Evolutionary conservation across 2,329 filamentous ascomycete genomes (phyloP), one percentile per base, ranked within the genome.

Genomic region (Exutisphaerella laricina): DNA sequence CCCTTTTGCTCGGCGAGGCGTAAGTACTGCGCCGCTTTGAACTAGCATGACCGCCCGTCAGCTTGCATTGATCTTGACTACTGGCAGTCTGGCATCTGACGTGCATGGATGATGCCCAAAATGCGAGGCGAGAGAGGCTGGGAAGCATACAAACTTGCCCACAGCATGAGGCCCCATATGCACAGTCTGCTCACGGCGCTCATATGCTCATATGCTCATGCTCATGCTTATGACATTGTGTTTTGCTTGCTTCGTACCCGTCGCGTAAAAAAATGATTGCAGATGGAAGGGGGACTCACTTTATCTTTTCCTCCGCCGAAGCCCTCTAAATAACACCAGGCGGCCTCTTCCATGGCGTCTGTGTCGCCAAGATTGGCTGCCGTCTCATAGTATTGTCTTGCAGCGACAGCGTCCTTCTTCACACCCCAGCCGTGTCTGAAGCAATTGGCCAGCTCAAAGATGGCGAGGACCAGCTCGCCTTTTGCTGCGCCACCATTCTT

Each of bases 291-390:
- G 32, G 38, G 44, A 78, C 86, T 68, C 75, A 96, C 90, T 85
- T 95, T 97, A 72, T 98, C 89, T 67, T 97, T 98, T 66, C 88
- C 92, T 61, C 88, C 90, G 23, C 92, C 92, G 67, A 94, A 95
- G n/a, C 92, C 92, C 63, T 96, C 85, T 20, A 94, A 67, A 73
- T 92, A 97, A 71, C 92, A 98, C 88, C 88, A 94, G 25, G 82
- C 92, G 41, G 84, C 84, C 67, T 97, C 90, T 62, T 96, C 95
- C 89, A 97, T 95, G 45, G 89, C 92, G 70, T 98, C 92, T 32
- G 86, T 87, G 66, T 98, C 92, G 48, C 92, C 92, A 54, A 98
- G 70, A 64, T 98, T 97, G 48, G 92, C 92, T 20, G 92, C 92
- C 7, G 90, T 96, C 69, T 97, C 90, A 66, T 97, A 98, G 66